Conservation (phyloP, 2,329 filamentous ascomycete species). For the Trichoderma sp. region DNA sequence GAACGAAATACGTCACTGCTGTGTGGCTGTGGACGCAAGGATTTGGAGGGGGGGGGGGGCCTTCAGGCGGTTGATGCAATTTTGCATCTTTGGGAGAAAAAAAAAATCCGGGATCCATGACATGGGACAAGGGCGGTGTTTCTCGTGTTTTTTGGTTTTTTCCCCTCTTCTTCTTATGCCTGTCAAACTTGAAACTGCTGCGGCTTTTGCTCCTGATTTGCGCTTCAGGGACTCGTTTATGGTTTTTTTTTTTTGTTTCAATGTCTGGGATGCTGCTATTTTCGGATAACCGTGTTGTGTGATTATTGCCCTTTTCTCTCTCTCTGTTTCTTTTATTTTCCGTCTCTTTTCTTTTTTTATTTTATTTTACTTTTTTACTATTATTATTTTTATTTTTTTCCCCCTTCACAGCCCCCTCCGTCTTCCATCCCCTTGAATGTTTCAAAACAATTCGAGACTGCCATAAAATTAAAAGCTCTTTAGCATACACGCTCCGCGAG, state of each 20-base stretch:
- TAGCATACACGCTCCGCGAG: background rate
- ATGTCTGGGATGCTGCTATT: background rate
- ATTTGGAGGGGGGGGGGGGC: no score
- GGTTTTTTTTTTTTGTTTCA: background rate
- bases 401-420: constrained; percentile 5
- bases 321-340: background rate
- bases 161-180: no score
- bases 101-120: no score
- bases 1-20: constrained; percentile 2
- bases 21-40: constrained; percentile 15
- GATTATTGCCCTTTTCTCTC: background rate
- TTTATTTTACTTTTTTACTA: no score
- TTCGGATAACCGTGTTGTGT: background rate
- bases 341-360: background rate
- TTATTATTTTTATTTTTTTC: no score
- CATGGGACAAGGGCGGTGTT: background rate
- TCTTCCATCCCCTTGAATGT: background rate
- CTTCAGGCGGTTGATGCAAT: background rate
- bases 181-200: background rate
- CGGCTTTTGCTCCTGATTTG: background rate
- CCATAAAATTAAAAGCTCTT: background rate
- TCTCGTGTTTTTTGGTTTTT: constrained; percentile 6
- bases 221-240: background rate
- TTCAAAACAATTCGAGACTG: background rate
- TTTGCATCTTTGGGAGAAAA: no score